A percentile compares a stretch with the other conserved stretches of the same genome.
These are phyloP conservation scores for Chlamydomonas sphaeroides DNA, from an alignment of 139 green algal species.

Conservation along the genomic window DNA sequence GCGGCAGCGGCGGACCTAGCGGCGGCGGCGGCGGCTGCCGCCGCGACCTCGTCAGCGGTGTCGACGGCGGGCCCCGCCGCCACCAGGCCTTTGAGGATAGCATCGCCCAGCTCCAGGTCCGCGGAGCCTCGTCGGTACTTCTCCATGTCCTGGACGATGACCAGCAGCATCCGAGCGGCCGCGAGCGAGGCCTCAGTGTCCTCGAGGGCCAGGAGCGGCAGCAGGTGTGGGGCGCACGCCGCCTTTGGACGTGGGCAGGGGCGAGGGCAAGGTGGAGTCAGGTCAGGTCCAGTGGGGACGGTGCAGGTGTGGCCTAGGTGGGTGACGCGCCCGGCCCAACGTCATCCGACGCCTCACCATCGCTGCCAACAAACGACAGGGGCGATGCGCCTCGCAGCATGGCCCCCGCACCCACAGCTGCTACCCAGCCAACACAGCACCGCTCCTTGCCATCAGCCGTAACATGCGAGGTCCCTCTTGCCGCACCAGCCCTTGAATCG, in stretches of 20 bases:
- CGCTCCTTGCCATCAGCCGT: no score
- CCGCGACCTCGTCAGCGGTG: neutral
- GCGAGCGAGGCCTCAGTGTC: neutral
- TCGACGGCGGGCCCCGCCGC: conserved; percentile 6
- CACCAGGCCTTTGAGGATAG: conserved; percentile 22
- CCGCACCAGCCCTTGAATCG: no score
- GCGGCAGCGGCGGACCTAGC: neutral
- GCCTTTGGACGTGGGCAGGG: neutral
- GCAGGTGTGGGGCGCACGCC: conserved; percentile 10
- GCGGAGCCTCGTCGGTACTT: neutral
- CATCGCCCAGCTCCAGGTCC: conserved; percentile 17
- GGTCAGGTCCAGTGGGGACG: neutral
- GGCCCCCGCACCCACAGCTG: no score
- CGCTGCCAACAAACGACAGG: no score
- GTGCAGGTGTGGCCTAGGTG: no score
- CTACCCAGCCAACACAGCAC: no score
- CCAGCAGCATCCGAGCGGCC: neutral
- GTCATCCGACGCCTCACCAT: no score
- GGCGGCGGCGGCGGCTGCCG: neutral
- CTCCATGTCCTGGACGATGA: neutral
- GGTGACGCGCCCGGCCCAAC: no score
- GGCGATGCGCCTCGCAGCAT: no score
- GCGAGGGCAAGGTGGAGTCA: no score
- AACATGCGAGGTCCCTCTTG: no score
- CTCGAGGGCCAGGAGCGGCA: conserved; percentile 23